Percentiles rank a stretch among this genome's conserved stretches.
phyloP scores from a whole-genome alignment of 805 yeast genomes.

The Candida hispaniensis region DNA sequence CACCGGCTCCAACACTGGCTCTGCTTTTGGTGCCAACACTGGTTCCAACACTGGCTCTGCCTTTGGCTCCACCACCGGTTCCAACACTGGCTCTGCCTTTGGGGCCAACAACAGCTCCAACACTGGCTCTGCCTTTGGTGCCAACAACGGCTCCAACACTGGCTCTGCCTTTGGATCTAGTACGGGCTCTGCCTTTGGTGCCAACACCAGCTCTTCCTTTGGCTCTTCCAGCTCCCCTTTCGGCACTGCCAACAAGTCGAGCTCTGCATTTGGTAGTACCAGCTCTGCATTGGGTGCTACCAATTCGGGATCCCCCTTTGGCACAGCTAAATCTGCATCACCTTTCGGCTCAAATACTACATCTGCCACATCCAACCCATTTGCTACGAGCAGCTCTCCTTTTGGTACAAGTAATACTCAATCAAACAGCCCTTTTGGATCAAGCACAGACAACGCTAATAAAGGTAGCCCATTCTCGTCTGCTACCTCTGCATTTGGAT shows the following conservation, averaged over 20 bases:
- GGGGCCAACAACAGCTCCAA: neutral
- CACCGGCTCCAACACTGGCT: conserved; percentile 3
- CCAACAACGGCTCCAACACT: neutral
- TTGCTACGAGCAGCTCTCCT: too few relatives aligned
- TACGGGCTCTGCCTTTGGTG: neutral
- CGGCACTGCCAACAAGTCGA: conserved; percentile 6
- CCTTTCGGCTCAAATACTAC: too few relatives aligned
- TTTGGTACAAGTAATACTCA: neutral
- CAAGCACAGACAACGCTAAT: conserved; percentile 2
- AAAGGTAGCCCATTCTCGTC: conserved; percentile 13
- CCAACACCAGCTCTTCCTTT: neutral
- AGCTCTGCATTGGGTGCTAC: conserved; percentile 3
- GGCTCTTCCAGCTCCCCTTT: neutral
- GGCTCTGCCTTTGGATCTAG: conserved; percentile 2
- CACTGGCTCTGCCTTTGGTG: neutral
- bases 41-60: conserved; percentile 1
- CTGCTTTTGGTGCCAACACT: conserved; percentile 14
- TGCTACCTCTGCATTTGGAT: conserved; percentile 17
- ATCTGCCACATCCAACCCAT: too few relatives aligned
- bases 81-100: neutral
- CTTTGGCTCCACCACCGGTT: conserved; percentile 1
- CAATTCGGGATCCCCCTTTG: too few relatives aligned
- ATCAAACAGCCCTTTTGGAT: conserved; percentile 19
- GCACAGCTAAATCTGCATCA: too few relatives aligned
- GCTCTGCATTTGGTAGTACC: conserved; percentile 12